Conservation (phyloP, 306 rosid species). For the Herpetospermum pedunculosum region DNA sequence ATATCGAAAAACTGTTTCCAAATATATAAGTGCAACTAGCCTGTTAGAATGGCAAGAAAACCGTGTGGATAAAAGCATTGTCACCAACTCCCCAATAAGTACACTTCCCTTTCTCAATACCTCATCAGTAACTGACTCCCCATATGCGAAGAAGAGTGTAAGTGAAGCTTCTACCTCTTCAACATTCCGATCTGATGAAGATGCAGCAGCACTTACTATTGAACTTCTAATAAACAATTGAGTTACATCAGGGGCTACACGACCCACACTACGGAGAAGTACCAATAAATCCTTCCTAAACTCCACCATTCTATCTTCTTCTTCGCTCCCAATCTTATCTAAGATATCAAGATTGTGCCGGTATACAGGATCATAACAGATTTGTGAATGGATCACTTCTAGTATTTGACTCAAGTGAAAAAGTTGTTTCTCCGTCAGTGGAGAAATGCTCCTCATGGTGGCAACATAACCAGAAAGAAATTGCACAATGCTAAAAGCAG, state of each 20-base stretch:
- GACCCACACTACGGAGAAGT: constrained; percentile 41
- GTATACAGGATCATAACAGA: constrained; percentile 56
- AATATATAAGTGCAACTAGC: constrained; percentile 85
- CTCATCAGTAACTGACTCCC: constrained; percentile 72
- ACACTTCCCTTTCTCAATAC: constrained; percentile 54
- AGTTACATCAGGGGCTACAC: constrained; percentile 64
- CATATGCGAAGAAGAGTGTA: constrained; percentile 68
- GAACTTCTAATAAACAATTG: constrained; percentile 66
- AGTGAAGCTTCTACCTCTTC: constrained; percentile 93
- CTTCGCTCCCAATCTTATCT: constrained; percentile 89
- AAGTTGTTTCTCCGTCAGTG: constrained; percentile 55
- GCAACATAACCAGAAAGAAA: constrained; percentile 74
- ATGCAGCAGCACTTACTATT: constrained; percentile 47
- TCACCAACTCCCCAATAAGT: constrained; percentile 58
- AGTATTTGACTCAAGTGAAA: constrained; percentile 75
- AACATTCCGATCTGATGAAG: constrained; percentile 55
- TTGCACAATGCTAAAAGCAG: constrained; percentile 70
- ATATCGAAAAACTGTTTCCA: constrained; percentile 86
- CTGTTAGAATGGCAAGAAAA: constrained; percentile 86
- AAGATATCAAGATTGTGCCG: constrained; percentile 55
- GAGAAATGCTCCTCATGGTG: constrained; percentile 55
- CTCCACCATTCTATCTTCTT: constrained; percentile 84
- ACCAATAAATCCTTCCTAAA: constrained; percentile 87
- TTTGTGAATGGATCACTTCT: constrained; percentile 67
- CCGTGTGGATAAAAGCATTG: constrained; percentile 66